Percentiles rank a stretch among this genome's conserved stretches.
These are phyloP conservation scores for Macroventuria anomochaeta DNA, from an alignment of 2,329 filamentous ascomycete genomes.

Conservation along the genomic window DNA sequence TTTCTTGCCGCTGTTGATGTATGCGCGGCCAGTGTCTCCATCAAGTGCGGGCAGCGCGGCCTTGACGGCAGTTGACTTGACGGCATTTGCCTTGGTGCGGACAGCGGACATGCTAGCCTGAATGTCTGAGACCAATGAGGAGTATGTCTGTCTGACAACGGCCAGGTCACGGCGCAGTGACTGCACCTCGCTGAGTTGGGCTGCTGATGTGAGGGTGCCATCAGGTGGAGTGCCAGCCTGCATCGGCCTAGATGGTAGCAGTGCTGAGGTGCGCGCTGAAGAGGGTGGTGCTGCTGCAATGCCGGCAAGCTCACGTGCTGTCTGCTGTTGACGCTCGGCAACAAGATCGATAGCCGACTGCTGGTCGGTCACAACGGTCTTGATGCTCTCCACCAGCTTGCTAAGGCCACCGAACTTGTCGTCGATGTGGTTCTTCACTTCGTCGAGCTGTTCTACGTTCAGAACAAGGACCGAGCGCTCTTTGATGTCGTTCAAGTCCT, in stretches of 20 bases:
- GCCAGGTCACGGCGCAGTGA: constrained; percentile 86
- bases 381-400: constrained; percentile 83
- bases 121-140: constrained; percentile 86
- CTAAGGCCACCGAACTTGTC: constrained; percentile 84
- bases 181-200: constrained; percentile 79
- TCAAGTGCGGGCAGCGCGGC: constrained; percentile 74
- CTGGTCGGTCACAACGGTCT: constrained; percentile 83
- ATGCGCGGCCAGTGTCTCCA: constrained; percentile 80
- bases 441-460: constrained; percentile 90
- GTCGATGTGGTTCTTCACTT: constrained; percentile 95
- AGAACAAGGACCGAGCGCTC: constrained; percentile 93
- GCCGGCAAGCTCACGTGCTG: constrained; percentile 82
- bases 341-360: constrained; percentile 82
- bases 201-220: constrained; percentile 53
- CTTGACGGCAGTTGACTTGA: constrained; percentile 78
- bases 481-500: constrained; percentile 91
- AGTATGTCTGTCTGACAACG: constrained; percentile 90
- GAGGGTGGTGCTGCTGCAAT: constrained; percentile 58
- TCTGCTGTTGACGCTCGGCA: constrained; percentile 87
- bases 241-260: constrained; percentile 40
- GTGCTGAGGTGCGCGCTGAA: constrained; percentile 45
- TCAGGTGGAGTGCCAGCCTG: constrained; percentile 29
- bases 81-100: constrained; percentile 77
- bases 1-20: constrained; percentile 88
- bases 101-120: constrained; percentile 85